Percentiles rank a stretch among this genome's conserved stretches.
Evolutionary conservation across 2,329 filamentous ascomycete genomes (phyloP).

Genomic region (Pseudocercospora eumusae): DNA sequence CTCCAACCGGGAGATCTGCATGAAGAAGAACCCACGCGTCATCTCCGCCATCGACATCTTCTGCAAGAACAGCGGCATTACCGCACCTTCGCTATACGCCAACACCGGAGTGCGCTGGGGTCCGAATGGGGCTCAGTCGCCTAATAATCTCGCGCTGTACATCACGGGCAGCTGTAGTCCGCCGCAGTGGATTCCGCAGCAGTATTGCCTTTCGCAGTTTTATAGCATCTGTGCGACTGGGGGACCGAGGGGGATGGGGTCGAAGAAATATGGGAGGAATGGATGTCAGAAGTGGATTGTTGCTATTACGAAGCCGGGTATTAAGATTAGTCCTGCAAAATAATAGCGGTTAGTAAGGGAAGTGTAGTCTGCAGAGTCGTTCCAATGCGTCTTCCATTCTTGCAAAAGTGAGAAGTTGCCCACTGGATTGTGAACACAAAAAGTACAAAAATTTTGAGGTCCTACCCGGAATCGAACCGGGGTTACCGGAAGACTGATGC

Average conservation of each 20-base stretch:
- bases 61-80: constrained; percentile 4
- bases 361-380: too few species aligned
- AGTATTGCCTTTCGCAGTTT: constrained; percentile 11
- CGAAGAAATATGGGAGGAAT: neutral
- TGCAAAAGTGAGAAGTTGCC: too few species aligned
- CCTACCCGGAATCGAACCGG: constrained; percentile 47
- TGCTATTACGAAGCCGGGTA: neutral
- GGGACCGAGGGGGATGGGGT: neutral
- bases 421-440: too few species aligned
- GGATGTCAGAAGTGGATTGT: constrained; percentile 6
- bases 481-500: constrained; percentile 59
- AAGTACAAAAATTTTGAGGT: too few species aligned
- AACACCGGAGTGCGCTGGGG: constrained; percentile 1
- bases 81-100: constrained; percentile 2
- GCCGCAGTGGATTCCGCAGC: constrained; percentile 2
- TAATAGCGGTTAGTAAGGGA: neutral
- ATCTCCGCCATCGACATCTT: constrained; percentile 4
- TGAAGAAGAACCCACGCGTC: constrained; percentile 2
- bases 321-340: neutral
- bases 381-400: too few species aligned
- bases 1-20: constrained; percentile 8
- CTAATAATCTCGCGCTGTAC: neutral
- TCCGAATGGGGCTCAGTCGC: neutral
- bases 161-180: constrained; percentile 5
- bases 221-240: constrained; percentile 9